These are phyloP conservation scores for Apophysomyces trapeziformis DNA, from an alignment of 371 early-diverging fungal genomes.

Conservation along the genomic window DNA sequence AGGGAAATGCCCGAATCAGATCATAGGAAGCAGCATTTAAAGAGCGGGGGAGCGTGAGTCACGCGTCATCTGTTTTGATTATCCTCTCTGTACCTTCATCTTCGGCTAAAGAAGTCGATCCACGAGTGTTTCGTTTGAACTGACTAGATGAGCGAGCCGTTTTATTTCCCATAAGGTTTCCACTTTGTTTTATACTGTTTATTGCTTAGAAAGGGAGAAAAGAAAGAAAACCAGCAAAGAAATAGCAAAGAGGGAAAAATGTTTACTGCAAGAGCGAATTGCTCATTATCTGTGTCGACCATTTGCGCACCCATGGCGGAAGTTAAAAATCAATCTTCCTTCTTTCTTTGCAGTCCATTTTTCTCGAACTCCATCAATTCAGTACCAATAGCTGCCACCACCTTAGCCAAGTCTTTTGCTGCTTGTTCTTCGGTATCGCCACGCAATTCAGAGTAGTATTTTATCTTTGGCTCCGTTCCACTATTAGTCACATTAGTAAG, in stretches of 20 bases:
- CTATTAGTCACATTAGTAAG: slow-evolving; percentile 24
- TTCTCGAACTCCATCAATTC: slow-evolving; percentile 61
- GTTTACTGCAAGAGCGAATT: background rate
- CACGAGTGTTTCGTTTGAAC: background rate
- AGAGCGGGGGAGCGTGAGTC: background rate
- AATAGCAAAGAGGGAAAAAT: background rate
- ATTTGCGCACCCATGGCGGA: background rate
- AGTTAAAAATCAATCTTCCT: slow-evolving; percentile 24
- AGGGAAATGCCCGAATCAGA: background rate
- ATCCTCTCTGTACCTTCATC: background rate
- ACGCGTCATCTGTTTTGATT: background rate
- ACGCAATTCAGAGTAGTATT: slow-evolving; percentile 89
- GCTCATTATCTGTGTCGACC: background rate
- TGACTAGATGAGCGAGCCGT: background rate
- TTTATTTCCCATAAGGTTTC: background rate
- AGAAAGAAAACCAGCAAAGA: background rate
- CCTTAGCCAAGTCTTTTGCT: slow-evolving; percentile 43
- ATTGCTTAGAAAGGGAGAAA: background rate
- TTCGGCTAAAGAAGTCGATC: background rate
- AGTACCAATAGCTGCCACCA: slow-evolving; percentile 60
- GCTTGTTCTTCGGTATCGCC: slow-evolving; percentile 59
- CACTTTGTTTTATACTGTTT: background rate
- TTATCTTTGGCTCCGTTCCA: slow-evolving; percentile 97
- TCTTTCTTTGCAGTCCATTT: slow-evolving; percentile 51
- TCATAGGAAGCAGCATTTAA: background rate